These are phyloP conservation scores for Cordia subcordata DNA, from an alignment of 257 asterid genomes.

Conservation along the genomic window DNA sequence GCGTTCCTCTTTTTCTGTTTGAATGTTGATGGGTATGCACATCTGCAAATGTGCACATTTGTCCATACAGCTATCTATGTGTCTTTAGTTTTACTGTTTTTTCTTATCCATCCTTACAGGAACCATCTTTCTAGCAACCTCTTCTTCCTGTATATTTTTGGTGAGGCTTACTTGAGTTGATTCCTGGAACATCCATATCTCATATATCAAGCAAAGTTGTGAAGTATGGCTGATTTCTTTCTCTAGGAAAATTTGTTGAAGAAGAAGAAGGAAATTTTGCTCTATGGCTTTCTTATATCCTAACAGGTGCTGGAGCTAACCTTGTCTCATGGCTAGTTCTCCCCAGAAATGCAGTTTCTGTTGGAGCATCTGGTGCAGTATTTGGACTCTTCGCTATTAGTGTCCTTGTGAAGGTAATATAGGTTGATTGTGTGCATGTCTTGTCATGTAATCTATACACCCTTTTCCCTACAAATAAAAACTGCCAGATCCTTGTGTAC, in stretches of 20 bases:
- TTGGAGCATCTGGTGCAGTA: constrained; percentile 98
- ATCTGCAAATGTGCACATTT: too few species aligned
- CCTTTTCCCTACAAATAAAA: not conserved
- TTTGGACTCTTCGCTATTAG: constrained; percentile 94
- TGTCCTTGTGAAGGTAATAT: constrained; percentile 76
- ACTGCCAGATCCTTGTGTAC: constrained; percentile 1
- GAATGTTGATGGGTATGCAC: not conserved
- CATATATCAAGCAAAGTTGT: not conserved
- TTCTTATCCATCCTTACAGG: constrained; percentile 41
- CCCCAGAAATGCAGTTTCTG: constrained; percentile 89
- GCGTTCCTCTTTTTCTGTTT: not conserved
- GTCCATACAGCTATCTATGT: too few species aligned
- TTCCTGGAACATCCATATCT: constrained; percentile 8
- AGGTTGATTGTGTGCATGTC: not conserved
- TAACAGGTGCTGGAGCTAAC: constrained; percentile 97
- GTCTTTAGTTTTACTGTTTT: not conserved
- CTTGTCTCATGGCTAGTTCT: constrained; percentile 91
- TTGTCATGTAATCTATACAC: constrained; percentile 7
- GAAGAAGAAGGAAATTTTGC: constrained; percentile 97
- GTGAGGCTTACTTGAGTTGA: constrained; percentile 38
- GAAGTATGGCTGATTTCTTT: constrained; percentile 4
- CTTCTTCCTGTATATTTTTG: constrained; percentile 93
- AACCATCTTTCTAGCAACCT: constrained; percentile 92
- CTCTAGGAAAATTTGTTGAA: constrained; percentile 87
- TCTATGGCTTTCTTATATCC: constrained; percentile 82